Evolutionary conservation across 208 protist genomes (phyloP).

Genomic region (Leishmania mexicana): DNA sequence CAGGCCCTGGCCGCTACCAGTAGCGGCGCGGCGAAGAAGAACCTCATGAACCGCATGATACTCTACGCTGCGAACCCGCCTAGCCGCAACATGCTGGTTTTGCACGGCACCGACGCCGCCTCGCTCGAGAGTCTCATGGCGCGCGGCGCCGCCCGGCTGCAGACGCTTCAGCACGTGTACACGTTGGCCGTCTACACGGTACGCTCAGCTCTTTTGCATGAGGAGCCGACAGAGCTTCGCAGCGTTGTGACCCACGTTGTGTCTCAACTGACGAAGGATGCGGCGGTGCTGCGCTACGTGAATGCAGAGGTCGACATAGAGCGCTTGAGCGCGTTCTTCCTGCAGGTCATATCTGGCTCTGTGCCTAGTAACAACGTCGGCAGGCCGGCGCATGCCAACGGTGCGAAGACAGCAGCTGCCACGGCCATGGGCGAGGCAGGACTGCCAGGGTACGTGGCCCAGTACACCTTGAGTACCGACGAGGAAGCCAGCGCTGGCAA

Average conservation of each 20-base stretch:
- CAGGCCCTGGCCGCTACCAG: conserved; percentile 20
- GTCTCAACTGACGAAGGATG: conserved; percentile 60
- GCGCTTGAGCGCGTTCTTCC: conserved; percentile 55
- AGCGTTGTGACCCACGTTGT: conserved; percentile 64
- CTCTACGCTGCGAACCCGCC: conserved; percentile 79
- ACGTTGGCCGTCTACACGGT: conserved; percentile 62
- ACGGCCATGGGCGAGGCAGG: conserved; percentile 15
- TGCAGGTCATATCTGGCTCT: conserved; percentile 44
- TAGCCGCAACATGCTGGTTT: conserved; percentile 69
- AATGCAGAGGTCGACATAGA: conserved; percentile 62
- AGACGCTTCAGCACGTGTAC: conserved; percentile 38
- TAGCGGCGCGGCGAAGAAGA: conserved; percentile 42
- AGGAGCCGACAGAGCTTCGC: conserved; percentile 75
- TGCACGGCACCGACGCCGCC: conserved; percentile 44
- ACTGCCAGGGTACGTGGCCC: conserved; percentile 19
- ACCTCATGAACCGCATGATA: conserved; percentile 63
- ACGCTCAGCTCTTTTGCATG: conserved; percentile 32
- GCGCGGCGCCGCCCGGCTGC: conserved; percentile 31
- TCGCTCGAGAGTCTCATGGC: conserved; percentile 51
- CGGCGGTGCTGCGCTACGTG: conserved; percentile 60
- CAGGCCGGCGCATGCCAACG: not conserved
- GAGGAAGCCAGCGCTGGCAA: not conserved
- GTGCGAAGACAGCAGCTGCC: not conserved
- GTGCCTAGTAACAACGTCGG: not conserved
- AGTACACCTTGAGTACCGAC: conserved; percentile 9